A percentile compares a stretch with the other conserved stretches of the same genome.
Conservation (phyloP, 2,329 filamentous ascomycete genomes). For the Ascochyta rabiei region DNA sequence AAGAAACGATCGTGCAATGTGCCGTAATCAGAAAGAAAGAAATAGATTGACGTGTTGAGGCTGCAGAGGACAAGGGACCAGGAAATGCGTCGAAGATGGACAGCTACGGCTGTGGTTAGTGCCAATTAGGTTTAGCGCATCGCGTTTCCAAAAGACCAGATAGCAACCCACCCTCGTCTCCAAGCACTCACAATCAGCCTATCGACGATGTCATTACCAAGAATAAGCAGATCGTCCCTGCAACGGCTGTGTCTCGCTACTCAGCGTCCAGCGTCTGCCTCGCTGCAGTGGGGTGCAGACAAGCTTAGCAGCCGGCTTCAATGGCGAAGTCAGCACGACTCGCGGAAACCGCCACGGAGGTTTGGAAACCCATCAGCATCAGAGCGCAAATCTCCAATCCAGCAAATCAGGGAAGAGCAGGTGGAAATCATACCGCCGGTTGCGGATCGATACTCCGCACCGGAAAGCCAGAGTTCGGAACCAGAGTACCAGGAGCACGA, state of each 20-base stretch:
- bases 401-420: conserved; percentile 10
- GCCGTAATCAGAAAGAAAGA: background rate
- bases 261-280: background rate
- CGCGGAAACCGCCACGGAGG: conserved; percentile 7
- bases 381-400: conserved; percentile 10
- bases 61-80: background rate
- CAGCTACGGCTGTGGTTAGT: background rate
- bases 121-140: conserved; percentile 5
- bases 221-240: conserved; percentile 2
- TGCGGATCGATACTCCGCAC: background rate
- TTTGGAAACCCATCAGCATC: conserved; percentile 10
- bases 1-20: too few species aligned
- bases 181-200: background rate
- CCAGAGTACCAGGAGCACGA: conserved; percentile 2
- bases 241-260: background rate
- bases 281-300: conserved; percentile 1
- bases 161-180: background rate
- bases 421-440: conserved; percentile 7
- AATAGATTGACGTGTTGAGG: background rate
- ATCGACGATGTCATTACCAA: conserved; percentile 12
- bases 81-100: background rate
- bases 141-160: background rate
- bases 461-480: conserved; percentile 7
- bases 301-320: conserved; percentile 1
- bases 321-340: conserved; percentile 13